These are phyloP conservation scores for Neonectria punicea DNA, from an alignment of 2,329 filamentous ascomycete genomes.

Conservation along the genomic window DNA sequence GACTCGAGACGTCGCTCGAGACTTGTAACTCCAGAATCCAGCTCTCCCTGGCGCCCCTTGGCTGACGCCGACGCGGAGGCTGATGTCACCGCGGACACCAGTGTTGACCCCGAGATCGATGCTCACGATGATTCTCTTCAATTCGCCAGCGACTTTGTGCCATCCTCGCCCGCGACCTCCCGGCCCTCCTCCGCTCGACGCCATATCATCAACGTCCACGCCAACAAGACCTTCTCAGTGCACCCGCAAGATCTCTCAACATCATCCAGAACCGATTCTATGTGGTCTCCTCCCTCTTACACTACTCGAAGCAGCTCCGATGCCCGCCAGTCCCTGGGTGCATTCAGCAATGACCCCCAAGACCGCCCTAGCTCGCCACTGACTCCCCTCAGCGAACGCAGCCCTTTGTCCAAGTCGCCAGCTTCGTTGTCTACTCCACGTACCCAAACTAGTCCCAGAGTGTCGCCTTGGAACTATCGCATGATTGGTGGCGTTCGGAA, in stretches of 20 bases:
- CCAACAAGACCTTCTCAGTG: conserved; percentile 69
- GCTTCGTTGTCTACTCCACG: conserved; percentile 26
- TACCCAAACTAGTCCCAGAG: conserved; percentile 32
- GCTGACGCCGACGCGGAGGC: conserved; percentile 27
- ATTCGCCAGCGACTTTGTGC: conserved; percentile 6
- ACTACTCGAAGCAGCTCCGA: conserved; percentile 60
- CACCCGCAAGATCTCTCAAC: conserved; percentile 48
- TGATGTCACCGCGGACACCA: conserved; percentile 25
- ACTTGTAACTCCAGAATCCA: conserved; percentile 33
- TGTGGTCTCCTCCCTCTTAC: conserved; percentile 56
- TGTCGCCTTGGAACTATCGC: conserved; percentile 63
- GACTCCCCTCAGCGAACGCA: conserved; percentile 58
- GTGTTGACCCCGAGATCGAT: conserved; percentile 28
- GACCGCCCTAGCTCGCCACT: conserved; percentile 61
- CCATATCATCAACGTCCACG: conserved; percentile 60
- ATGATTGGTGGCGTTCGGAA: conserved; percentile 66
- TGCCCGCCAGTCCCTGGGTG: conserved; percentile 58
- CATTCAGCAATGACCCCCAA: conserved; percentile 58
- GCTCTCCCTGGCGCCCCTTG: conserved; percentile 34
- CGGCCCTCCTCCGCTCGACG: conserved; percentile 45
- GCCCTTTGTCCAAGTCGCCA: conserved; percentile 34
- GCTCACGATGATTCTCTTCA: conserved; percentile 29
- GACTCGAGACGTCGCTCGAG: conserved; percentile 30
- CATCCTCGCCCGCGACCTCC: conserved; percentile 38
- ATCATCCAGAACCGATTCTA: conserved; percentile 45